Percentiles rank a stretch among this genome's conserved stretches.
These are phyloP conservation scores for Eucalyptus rudis DNA, from an alignment of 345 rosid genomes.

Conservation along the genomic window DNA sequence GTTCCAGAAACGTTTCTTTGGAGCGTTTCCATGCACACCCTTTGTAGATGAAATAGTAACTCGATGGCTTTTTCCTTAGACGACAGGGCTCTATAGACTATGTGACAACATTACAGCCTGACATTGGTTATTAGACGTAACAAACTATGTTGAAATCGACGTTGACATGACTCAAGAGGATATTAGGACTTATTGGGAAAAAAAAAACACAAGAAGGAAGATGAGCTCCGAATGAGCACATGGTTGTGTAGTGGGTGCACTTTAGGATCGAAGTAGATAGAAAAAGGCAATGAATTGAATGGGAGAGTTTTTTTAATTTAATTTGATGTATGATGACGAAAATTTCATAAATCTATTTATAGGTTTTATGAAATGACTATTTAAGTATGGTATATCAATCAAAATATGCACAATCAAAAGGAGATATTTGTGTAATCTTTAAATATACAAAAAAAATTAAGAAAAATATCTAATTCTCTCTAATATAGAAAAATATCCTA, in stretches of 20 bases:
- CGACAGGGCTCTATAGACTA: rapidly evolving
- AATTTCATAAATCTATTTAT: not conserved
- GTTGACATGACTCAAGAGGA: not conserved
- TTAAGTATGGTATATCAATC: not conserved
- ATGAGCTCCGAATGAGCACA: not conserved
- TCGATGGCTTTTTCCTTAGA: not conserved
- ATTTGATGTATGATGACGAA: no score
- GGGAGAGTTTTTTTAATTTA: not conserved
- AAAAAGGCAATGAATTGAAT: not conserved
- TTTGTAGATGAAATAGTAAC: not conserved
- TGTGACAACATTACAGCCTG: not conserved
- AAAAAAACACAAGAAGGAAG: not conserved
- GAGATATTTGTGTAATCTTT: not conserved
- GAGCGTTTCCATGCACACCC: no score
- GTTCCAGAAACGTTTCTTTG: no score
- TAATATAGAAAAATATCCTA: not conserved
- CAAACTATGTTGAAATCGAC: not conserved
- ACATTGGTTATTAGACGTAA: not conserved
- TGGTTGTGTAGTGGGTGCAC: not conserved
- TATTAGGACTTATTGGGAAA: not conserved
- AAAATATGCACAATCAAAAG: no score
- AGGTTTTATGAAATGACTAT: not conserved
- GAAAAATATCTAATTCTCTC: not conserved
- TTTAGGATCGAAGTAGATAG: not conserved
- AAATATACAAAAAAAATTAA: not conserved